Evolutionary conservation across 2,329 filamentous ascomycete genomes (phyloP), one percentile per base, ranked within the genome.

Genomic region (Cladophialophora chaetospira): DNA sequence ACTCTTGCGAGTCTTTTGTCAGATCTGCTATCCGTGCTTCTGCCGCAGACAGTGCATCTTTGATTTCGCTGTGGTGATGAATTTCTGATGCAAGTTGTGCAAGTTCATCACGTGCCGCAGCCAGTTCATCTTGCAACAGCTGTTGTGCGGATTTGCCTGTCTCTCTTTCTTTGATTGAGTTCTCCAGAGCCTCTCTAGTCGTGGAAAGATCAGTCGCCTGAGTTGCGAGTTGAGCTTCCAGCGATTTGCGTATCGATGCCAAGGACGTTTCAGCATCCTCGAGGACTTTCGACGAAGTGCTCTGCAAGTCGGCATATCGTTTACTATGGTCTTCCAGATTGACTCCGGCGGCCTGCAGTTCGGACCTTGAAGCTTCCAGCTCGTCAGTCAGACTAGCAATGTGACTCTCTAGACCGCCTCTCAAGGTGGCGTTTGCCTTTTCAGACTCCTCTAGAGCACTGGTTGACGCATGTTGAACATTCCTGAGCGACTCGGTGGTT

Each of bases 361-460:
- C 86, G 44, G 80, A 73, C 63, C 85, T 82, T 53, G 84, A 81
- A 43, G 81, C 73, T 33, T 81, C 78, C 8, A 97, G 79, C 60
- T 96, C 85, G 15, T 80, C 77, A 63, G 84, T 86, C 45, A 97
- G 77, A n/a, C 80, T 76, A 0, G 79, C 71, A 49, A 97, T 79
- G 69, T 91, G 85, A 64, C 75, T 75, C 69, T 97, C 89, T 21
- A 97, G 81, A 45, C 84, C 80, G 17, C 78, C 69, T 44, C 42
- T 44, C 11, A 63, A 25, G 2, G 50, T 43, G 4, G 54, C 25
- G n/a, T 55, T 55, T 31, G 48, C 46, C 28, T 60, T 56, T 28
- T 62, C 36, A 3, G 61, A 59, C 15, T 63, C 55, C 31, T 60
- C 45, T 2, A 63, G 55, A 1, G 61, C 58, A 2, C 45, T 35